A percentile compares a stretch with the other conserved stretches of the same genome.
Conservation (phyloP, 2,329 filamentous ascomycete genomes). For the Ophiostoma sp. region DNA sequence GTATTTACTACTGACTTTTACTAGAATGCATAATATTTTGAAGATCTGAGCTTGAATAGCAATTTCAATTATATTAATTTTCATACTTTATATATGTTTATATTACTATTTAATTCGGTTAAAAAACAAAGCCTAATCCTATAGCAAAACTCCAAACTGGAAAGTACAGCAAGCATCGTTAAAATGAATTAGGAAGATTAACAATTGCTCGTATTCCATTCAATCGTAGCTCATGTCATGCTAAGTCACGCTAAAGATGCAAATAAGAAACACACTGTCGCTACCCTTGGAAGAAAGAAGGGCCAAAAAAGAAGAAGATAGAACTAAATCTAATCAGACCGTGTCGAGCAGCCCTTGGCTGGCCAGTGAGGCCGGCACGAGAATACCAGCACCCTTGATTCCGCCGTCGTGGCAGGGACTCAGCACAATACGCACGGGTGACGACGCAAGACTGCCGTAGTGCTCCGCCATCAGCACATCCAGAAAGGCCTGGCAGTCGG, state of each 20-base stretch:
- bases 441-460: slow-evolving; percentile 29
- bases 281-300: neutral
- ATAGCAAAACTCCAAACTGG: too few relatives aligned
- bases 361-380: slow-evolving; percentile 42
- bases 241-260: neutral
- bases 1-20: too few relatives aligned
- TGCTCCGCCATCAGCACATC: slow-evolving; percentile 47
- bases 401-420: slow-evolving; percentile 57
- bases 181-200: neutral
- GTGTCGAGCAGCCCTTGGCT: slow-evolving; percentile 16
- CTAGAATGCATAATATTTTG: too few relatives aligned
- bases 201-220: neutral
- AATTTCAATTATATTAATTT: too few relatives aligned
- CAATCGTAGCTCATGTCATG: neutral
- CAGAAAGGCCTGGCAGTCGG: slow-evolving; percentile 63
- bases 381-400: slow-evolving; percentile 56
- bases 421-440: slow-evolving; percentile 43
- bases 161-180: too few relatives aligned
- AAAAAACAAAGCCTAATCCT: too few relatives aligned
- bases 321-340: neutral
- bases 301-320: neutral
- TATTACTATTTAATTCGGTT: neutral
- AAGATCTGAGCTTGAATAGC: too few relatives aligned
- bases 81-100: neutral
- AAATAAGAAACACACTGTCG: too few relatives aligned